Base-by-base conservation (phyloP, 495 filamentous ascomycete genomes). In the Hypoxylon subgilvum region DNA sequence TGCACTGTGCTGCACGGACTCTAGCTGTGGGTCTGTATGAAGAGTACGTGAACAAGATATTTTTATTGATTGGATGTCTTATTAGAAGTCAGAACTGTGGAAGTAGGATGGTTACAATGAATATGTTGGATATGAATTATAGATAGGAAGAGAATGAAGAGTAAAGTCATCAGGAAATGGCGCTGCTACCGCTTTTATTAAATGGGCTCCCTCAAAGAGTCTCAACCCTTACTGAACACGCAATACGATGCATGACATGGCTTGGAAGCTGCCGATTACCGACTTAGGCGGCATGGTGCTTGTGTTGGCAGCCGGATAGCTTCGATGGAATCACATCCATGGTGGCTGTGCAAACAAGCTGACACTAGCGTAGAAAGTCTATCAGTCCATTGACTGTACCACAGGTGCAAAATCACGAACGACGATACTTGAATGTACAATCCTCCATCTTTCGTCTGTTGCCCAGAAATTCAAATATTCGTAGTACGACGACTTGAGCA, bases 231-330 rank as follows among this genome's bases (percentile, higher is more conserved):
- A 63, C 23, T 48, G 49, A 54, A 63, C 60, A 63, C 60, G 60
- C 60, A 63, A 63, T 57, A 43, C 36, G 43, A 47, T 63, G 60
- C 60, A 63, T 58, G 53, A 40, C 52, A 53, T 57, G 60, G 60
- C 60, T 52, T 52, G 49, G 53, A 63, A 58, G 60, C 44, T 57
- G 60, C 60, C 60, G 60, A 28, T 48, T 57, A 45, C 60, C 60
- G 60, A 54, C 23, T 58, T 49, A 38, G 32, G 38, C 47, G 28
- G 22, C 27, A 44, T 52, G 39, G 21, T 48, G 35, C 59, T 57
- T 57, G 59, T 53, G 52, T 38, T 48, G 39, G 18, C 23, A 35
- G 38, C 31, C 34, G 45, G 40, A 30, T 34, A 28, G 36, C 25
- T 23, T 47, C 41, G 13, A 34, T 34, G 54, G 53, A 57, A 57